Evolutionary conservation across 495 filamentous ascomycete species (phyloP), one percentile per base, ranked within the genome.

Genomic region (Zalerion maritima): DNA sequence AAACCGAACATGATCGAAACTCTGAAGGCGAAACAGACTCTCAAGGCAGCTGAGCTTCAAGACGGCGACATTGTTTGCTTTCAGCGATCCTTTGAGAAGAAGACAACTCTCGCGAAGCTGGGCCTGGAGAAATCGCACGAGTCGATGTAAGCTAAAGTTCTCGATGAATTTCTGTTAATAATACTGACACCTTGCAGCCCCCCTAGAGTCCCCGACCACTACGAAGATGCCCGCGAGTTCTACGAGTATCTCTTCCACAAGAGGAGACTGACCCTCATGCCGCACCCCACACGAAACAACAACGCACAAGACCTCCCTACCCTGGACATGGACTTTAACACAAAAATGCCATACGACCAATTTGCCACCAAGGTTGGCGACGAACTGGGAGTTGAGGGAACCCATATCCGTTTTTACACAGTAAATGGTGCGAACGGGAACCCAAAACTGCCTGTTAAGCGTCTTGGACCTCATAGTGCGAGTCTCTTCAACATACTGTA

Each of bases 41-140:
- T 99, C 34, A 75, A 80, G 26, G 73, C 81, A 30, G 84, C 87
- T 2, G 89, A 99, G 50, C 81, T 99, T 23, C 87, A 94, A 45
- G 86, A 96, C 46, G 89, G 89, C 22, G 89, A 99, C 47, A 94
- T 99, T 41, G 71, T 99, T 18, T 93, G 85, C 40, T 94, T 96
- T 57, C 87, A 94, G 52, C 68, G 65, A 33, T 43, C 61, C 9
- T 47, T 73, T 5, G 62, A 67, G 31, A 41, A 45, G 9, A 68
- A 60, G 37, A 47, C 45, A 17, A 17, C 42, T 23, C 50, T 43
- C 14, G 32, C 58, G 15, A 34, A 41, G 3, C 30, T 24, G n/a
- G 18, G 24, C 16, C n/a, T 32, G 2, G 38, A 41, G 22, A 41
- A 41, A 30, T 18, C 22, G 29, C 12, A 21, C 37, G n/a, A 29